Evolutionary conservation across 331 rosid species (phyloP).

Genomic region (Prunus yedoensis): DNA sequence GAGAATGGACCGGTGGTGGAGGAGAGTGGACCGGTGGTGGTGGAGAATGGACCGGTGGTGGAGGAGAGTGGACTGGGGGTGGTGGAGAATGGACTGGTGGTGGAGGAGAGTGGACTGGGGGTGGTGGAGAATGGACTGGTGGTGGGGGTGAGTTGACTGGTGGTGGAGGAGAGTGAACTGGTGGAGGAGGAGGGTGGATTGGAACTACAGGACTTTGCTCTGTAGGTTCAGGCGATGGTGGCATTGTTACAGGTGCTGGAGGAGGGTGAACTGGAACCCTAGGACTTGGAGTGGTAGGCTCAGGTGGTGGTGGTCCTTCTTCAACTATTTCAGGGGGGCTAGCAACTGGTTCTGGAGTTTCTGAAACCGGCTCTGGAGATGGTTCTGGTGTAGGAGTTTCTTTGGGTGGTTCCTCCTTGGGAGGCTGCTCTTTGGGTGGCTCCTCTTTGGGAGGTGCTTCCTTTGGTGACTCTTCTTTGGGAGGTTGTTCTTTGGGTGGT

Average conservation of each 20-base stretch:
- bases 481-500: not conserved
- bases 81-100: too few relatives aligned
- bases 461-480: not conserved
- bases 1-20: too few relatives aligned
- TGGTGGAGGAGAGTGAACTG: not conserved
- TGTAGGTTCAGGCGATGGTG: not conserved
- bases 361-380: conserved; percentile 3
- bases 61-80: too few relatives aligned
- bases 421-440: conserved; percentile 5
- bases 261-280: not conserved
- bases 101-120: too few relatives aligned
- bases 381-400: not conserved
- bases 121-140: too few relatives aligned
- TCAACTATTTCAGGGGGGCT: too few relatives aligned
- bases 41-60: too few relatives aligned
- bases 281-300: not conserved
- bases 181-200: conserved; percentile 12
- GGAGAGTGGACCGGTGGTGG: too few relatives aligned
- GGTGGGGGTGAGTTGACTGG: not conserved
- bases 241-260: not conserved
- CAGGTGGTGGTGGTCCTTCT: not conserved
- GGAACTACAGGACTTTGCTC: not conserved
- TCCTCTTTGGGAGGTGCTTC: not conserved
- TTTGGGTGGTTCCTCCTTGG: not conserved
- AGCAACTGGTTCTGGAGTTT: not conserved